Conservation (phyloP, 495 filamentous ascomycete genomes). For the Xylaria acuta region DNA sequence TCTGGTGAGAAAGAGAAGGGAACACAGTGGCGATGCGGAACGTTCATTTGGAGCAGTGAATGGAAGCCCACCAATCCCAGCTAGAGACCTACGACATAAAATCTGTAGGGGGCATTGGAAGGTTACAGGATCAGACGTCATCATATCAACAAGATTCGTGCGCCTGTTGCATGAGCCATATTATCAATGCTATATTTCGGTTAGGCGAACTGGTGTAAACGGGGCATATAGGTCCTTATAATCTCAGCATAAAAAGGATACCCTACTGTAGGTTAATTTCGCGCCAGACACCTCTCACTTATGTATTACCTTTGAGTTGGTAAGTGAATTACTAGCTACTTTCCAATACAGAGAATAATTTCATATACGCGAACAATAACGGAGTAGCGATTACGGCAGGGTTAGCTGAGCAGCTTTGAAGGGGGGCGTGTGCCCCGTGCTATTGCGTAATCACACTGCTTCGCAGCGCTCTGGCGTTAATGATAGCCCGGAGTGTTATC, state of each 20-base stretch:
- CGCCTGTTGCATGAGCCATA: neutral
- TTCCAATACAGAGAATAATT: neutral
- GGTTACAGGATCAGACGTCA: neutral
- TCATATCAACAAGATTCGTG: neutral
- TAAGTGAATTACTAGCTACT: neutral
- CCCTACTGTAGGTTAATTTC: neutral
- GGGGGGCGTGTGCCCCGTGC: too few relatives aligned
- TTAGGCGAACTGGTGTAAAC: neutral
- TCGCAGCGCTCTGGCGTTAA: too few relatives aligned
- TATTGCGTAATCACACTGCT: too few relatives aligned
- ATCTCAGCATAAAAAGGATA: neutral
- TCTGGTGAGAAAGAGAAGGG: constrained; percentile 81
- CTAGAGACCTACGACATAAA: neutral
- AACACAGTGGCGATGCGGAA: constrained; percentile 82
- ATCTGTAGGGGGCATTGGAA: neutral
- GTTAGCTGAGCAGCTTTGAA: too few relatives aligned
- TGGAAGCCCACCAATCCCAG: constrained; percentile 57
- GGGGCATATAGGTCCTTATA: neutral
- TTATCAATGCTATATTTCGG: neutral
- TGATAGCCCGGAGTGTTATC: too few relatives aligned
- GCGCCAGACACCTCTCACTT: neutral
- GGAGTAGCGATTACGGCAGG: neutral
- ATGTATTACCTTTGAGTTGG: neutral
- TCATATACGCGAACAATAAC: neutral
- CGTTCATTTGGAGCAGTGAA: constrained; percentile 91